Percentiles rank a stretch among this genome's conserved stretches.
Evolutionary conservation across 805 yeast species (phyloP).

Genomic region (Nakazawaea pomicola): DNA sequence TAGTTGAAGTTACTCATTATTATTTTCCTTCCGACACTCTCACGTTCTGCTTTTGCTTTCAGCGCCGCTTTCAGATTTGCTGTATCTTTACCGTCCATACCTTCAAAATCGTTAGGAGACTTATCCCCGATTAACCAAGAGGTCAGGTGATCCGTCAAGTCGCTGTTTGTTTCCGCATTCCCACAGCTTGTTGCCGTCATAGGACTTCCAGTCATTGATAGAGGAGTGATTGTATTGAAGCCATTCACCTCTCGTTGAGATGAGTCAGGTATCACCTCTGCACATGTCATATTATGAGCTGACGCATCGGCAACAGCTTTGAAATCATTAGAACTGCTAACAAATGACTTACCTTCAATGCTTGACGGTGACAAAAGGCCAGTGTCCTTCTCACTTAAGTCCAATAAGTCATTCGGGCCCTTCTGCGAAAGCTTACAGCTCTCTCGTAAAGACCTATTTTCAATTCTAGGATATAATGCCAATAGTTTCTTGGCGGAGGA

Average conservation of each 20-base stretch:
- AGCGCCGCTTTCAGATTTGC: neutral
- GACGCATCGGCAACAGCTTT: neutral
- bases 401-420: neutral
- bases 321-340: neutral
- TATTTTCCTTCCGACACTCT: slow-evolving; percentile 12
- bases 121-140: slow-evolving; percentile 1
- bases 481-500: slow-evolving; percentile 26
- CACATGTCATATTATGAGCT: too few relatives aligned
- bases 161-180: slow-evolving; percentile 2
- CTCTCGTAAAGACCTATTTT: slow-evolving; percentile 26
- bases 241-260: neutral
- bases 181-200: slow-evolving; percentile 5
- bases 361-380: slow-evolving; percentile 10
- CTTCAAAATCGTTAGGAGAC: neutral
- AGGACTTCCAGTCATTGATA: slow-evolving; percentile 13
- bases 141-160: too few relatives aligned
- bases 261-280: too few relatives aligned
- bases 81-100: neutral
- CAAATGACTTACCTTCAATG: slow-evolving; percentile 3
- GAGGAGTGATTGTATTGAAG: slow-evolving; percentile 8
- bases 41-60: slow-evolving; percentile 3
- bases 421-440: slow-evolving; percentile 22
- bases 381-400: neutral
- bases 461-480: slow-evolving; percentile 28
- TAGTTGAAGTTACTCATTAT: slow-evolving; percentile 13